Evolutionary conservation across 306 rosid genomes (phyloP), one percentile per base, ranked within the genome.

Genomic region (Abrus precatorius): DNA sequence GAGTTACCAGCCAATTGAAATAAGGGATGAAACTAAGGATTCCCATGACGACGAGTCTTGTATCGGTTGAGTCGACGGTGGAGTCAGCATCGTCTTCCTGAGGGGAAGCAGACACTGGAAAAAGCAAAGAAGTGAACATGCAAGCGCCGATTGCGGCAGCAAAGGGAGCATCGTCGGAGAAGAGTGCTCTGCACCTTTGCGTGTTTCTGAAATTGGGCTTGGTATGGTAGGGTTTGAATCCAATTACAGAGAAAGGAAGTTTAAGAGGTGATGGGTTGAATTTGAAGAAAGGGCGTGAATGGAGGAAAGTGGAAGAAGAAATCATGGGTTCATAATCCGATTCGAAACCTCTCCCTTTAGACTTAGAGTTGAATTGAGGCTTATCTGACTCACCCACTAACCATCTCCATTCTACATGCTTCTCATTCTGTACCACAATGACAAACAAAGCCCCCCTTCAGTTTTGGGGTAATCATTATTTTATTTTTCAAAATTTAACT

Each of bases 1-100:
- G 29, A 5, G 33, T 7, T 7, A 95, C 99, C 74, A 96, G 96
- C 99, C 99, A 96, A 80, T 96, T 96, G 85, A 96, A 96, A 87
- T 89, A 96, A 52, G 99, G 99, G 80, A 96, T 90, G 91, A 93
- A 87, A 79, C 97, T 89, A 27, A 95, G 65, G 68, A 95, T 85
- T 62, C 92, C 88, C 99, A 95, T 93, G 20, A 92, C 93, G 0
- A 91, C 93, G 30, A 95, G 83, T 87, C 97, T 90, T 1, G 97
- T 50, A 74, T 93, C 97, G 9, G 90, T 86, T 41, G 91, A 77
- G 29, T 86, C 90, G 38, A 89, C 9, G 3, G 86, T 73, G 30
- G 92, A 86, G 10, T 89, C 91, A 41, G 70, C 87, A 12, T 88
- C 87, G 6, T 91, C 93, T 0, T 81, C 89, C 3, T 76, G 82